phyloP scores from a whole-genome alignment of 805 yeast genomes.

The Candida montana region DNA sequence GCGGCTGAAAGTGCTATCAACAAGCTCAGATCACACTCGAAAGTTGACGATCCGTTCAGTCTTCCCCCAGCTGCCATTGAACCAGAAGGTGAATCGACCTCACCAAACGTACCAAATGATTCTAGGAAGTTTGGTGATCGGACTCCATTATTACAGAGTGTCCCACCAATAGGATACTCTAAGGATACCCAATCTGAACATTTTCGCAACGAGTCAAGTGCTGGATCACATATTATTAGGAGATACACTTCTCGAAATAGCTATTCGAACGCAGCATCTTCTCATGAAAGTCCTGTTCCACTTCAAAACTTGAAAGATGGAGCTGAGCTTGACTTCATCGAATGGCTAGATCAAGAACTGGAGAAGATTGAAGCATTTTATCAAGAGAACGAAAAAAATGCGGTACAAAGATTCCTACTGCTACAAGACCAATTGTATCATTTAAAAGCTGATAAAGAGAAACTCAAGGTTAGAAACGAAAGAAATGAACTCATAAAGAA shows the following conservation, averaged over 20 bases:
- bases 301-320: constrained; percentile 25
- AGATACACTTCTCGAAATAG: constrained; percentile 1
- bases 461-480: constrained; percentile 15
- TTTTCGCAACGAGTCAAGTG: neutral
- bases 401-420: constrained; percentile 50
- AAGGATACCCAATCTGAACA: neutral
- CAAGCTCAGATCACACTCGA: neutral
- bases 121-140: constrained; percentile 15
- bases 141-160: constrained; percentile 20
- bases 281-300: constrained; percentile 18
- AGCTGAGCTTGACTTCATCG: constrained; percentile 45
- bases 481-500: constrained; percentile 13
- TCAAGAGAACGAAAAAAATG: constrained; percentile 53
- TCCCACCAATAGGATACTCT: constrained; percentile 2
- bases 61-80: constrained; percentile 23
- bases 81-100: neutral
- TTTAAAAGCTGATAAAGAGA: constrained; percentile 46
- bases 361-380: constrained; percentile 58
- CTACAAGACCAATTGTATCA: constrained; percentile 67
- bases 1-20: neutral
- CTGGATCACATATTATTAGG: constrained; percentile 2
- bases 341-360: constrained; percentile 64
- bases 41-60: constrained; percentile 6
- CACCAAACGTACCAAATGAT: neutral
- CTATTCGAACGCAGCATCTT: constrained; percentile 8